Percentiles rank a stretch among this genome's conserved stretches.
Conservation (phyloP, 345 rosid species). For the Eucalyptus polyanthemos region DNA sequence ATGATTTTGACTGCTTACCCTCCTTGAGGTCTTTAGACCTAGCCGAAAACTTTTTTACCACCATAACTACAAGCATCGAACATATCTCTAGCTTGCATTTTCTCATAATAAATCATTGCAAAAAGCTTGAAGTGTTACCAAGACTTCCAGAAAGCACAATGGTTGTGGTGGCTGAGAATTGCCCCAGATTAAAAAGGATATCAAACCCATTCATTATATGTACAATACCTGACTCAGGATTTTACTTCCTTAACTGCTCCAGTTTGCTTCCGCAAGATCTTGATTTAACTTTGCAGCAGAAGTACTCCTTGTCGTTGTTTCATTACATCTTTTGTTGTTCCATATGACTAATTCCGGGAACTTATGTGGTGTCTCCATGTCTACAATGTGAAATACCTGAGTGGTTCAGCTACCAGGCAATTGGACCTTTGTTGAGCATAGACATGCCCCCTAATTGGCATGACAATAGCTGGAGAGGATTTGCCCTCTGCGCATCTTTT, state of each 20-base stretch:
- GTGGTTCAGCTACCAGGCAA: background rate
- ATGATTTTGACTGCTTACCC: background rate
- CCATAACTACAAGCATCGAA: background rate
- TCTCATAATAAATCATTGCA: background rate
- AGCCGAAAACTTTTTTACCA: background rate
- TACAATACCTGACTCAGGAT: background rate
- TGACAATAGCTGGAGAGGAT: background rate
- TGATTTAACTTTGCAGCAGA: background rate
- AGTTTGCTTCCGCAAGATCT: background rate
- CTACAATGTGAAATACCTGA: background rate
- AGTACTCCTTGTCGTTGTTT: background rate
- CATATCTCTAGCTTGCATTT: background rate
- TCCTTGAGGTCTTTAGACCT: background rate
- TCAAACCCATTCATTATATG: background rate
- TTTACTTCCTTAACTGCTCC: background rate
- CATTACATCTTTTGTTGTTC: background rate
- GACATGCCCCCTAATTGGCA: background rate
- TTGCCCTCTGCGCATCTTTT: background rate
- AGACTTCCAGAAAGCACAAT: background rate
- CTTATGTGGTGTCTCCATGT: background rate
- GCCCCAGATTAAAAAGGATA: background rate
- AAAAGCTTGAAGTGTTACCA: background rate
- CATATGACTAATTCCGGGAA: rapidly evolving
- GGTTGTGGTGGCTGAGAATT: background rate
- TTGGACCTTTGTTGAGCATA: background rate